Evolutionary conservation across 1,284 basidiomycete genomes (phyloP).

Genomic region (Cryptococcus amylolentus): DNA sequence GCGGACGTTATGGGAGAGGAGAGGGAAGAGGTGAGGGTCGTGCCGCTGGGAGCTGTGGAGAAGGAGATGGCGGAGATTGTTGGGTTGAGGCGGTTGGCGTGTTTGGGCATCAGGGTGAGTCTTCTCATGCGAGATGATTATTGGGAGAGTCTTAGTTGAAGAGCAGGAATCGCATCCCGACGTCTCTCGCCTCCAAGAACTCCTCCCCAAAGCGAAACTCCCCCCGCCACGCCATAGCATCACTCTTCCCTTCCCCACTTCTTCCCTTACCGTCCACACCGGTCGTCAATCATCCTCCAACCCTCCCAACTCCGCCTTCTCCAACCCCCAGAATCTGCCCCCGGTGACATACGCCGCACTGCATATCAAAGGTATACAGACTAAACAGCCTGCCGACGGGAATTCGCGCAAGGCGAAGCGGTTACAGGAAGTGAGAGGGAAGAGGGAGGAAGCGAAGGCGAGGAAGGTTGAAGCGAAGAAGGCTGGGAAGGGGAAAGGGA

Average conservation of each 20-base stretch:
- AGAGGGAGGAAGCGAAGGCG: conserved; percentile 52
- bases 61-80: conserved; percentile 59
- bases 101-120: conserved; percentile 62
- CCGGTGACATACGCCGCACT: conserved; percentile 57
- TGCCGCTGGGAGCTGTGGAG: conserved; percentile 73
- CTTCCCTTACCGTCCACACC: conserved; percentile 21
- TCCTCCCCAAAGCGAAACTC: conserved; percentile 36
- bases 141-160: neutral
- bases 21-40: conserved; percentile 53
- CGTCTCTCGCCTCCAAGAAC: conserved; percentile 14
- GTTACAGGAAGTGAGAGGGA: conserved; percentile 56
- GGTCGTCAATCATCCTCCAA: neutral
- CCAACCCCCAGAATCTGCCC: conserved; percentile 12
- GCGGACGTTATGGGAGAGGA: conserved; percentile 16
- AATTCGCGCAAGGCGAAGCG: conserved; percentile 65
- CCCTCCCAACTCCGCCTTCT: neutral
- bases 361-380: conserved; percentile 80
- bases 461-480: conserved; percentile 39
- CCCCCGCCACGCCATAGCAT: conserved; percentile 38
- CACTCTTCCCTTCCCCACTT: conserved; percentile 50
- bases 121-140: neutral
- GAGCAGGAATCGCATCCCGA: conserved; percentile 31
- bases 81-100: conserved; percentile 67
- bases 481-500: neutral
- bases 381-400: conserved; percentile 74